Percentiles rank a stretch among this genome's conserved stretches.
These are phyloP conservation scores for Nemania sp. DNA, from an alignment of 2,329 filamentous ascomycete species.

Conservation along the genomic window DNA sequence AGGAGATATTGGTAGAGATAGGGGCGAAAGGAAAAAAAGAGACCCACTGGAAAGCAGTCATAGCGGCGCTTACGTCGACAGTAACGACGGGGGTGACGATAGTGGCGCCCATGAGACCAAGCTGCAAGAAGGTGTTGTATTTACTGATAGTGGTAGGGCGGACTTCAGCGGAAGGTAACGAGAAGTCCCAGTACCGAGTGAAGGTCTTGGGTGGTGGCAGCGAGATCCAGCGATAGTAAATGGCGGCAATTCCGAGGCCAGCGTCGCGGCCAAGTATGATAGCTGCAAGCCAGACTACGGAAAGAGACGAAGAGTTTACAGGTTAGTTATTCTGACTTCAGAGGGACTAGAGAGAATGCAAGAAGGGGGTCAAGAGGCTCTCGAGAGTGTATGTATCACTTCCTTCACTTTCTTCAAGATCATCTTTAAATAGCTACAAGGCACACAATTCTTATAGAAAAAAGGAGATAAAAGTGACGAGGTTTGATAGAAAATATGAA, in stretches of 20 bases:
- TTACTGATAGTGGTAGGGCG: constrained; percentile 83
- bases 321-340: too few relatives aligned
- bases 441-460: too few relatives aligned
- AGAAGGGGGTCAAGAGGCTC: too few relatives aligned
- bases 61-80: constrained; percentile 56
- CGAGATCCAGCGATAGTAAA: constrained; percentile 96
- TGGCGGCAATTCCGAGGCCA: constrained; percentile 78
- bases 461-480: too few relatives aligned
- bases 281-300: constrained; percentile 77
- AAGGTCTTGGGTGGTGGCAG: constrained; percentile 93
- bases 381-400: too few relatives aligned
- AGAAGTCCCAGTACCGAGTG: constrained; percentile 94
- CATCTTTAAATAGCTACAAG: too few relatives aligned
- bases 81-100: constrained; percentile 77
- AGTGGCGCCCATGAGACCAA: constrained; percentile 82
- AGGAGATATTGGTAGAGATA: background rate
- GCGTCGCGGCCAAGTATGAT: constrained; percentile 90
- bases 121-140: constrained; percentile 90
- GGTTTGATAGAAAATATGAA: background rate
- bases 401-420: too few relatives aligned
- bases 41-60: constrained; percentile 67
- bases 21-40: constrained; percentile 4
- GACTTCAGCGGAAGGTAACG: constrained; percentile 82
- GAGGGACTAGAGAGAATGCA: too few relatives aligned
- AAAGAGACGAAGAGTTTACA: too few relatives aligned